Evolutionary conservation across 2,329 filamentous ascomycete genomes (phyloP), one percentile per base, ranked within the genome.

Genomic region (Gaeumannomyces sp.): DNA sequence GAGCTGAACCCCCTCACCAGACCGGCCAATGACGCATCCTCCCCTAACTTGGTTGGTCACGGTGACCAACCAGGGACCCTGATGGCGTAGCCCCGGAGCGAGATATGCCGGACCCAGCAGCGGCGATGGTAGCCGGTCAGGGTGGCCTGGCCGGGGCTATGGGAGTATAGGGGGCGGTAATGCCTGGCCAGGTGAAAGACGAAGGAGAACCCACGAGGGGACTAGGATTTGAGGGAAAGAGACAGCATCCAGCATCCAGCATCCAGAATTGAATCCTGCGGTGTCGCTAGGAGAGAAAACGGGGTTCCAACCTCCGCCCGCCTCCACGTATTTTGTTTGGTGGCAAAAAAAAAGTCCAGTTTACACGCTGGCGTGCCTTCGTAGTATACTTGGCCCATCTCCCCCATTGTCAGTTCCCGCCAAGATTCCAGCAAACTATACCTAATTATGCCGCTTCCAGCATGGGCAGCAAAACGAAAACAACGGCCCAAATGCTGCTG

Each of bases 401-500:
- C 38, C 16, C 19, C 45, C 19, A n/a, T 53, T n/a, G 19, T n/a
- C 22, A n/a, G 22, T n/a, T 7, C 8, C 11, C 5, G 7, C 45
- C 13, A n/a, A 22, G 22, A 6, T 3, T 14, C 2, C 35, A 38
- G 14, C 14, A 38, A 38, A 19, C 35, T 31, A 7, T 14, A 3
- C 5, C 8, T n/a, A 19, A n/a, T 4, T 5, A 53, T n/a, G 45
- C 10, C 45, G 19, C 50, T 10, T 27, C 45, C 58, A 5, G 38
- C 61, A 69, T 69, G 67, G 67, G 66, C 65, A 69, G 19, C 45
- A 53, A n/a, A 8, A n/a, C 22, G 19, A 53, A n/a, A 53, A 65
- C 71, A 31, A 68, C 66, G 53, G 63, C 68, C 22, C 66, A 67
- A 60, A 68, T 67, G 50, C 67, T 66, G 7, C 22, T n/a, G 22